Conservation (phyloP, 2,329 filamentous ascomycete species). For the Verticillium tricorpus region DNA sequence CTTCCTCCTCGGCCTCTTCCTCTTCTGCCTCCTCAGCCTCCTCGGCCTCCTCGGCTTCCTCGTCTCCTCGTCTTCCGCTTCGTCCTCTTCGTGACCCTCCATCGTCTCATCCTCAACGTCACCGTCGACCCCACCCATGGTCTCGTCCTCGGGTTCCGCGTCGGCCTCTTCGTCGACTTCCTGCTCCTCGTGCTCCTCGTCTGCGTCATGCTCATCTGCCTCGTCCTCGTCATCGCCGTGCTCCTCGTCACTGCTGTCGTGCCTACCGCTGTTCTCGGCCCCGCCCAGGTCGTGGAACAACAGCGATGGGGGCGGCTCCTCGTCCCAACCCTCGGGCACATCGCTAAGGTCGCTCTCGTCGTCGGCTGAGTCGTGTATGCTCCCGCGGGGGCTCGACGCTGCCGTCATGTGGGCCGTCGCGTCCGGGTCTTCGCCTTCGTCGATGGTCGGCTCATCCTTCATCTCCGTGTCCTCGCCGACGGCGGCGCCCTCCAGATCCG, state of each 20-base stretch:
- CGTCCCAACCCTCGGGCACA: conserved; percentile 53
- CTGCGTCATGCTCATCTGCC: conserved; percentile 14
- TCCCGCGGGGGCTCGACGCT: conserved; percentile 51
- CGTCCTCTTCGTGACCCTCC: conserved; percentile 4
- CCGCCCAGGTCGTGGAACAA: conserved; percentile 46
- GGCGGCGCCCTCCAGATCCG: conserved; percentile 27
- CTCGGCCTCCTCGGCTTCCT: conserved; percentile 1
- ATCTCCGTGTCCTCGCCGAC: conserved; percentile 20
- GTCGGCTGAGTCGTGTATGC: conserved; percentile 60
- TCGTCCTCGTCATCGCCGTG: conserved; percentile 22
- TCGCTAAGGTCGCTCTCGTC: conserved; percentile 68
- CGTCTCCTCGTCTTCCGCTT: conserved; percentile 3
- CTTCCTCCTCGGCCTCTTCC: not conserved
- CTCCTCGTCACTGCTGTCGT: conserved; percentile 12
- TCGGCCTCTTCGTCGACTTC: conserved; percentile 19
- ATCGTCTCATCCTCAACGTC: not conserved
- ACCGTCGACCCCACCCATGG: not conserved
- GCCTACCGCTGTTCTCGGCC: not conserved
- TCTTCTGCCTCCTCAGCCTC: not conserved
- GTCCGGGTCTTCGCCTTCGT: conserved; percentile 19
- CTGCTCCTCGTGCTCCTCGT: conserved; percentile 19
- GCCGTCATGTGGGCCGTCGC: conserved; percentile 17
- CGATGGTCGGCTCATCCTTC: conserved; percentile 16
- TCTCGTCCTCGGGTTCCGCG: conserved; percentile 7
- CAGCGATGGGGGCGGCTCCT: conserved; percentile 48